Conservation (phyloP, 1,284 basidiomycete genomes). For the Bondarzewia mesenterica region DNA sequence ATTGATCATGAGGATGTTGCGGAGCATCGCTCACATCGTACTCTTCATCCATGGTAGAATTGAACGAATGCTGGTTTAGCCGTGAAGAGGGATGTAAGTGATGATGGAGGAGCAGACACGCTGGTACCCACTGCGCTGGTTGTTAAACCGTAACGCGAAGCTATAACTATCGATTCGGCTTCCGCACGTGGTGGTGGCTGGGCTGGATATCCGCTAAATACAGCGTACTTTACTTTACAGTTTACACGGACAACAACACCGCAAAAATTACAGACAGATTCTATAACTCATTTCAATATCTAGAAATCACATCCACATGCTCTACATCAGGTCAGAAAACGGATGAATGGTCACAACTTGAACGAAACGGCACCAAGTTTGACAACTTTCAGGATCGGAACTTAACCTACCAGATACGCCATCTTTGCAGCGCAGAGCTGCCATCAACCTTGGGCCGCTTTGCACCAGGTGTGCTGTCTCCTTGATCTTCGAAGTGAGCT, state of each 20-base stretch:
- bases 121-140: not conserved
- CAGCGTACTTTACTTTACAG: no score
- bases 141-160: not conserved
- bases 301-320: no score
- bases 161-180: constrained; percentile 9
- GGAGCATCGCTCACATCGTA: constrained; percentile 56
- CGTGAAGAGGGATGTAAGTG: constrained; percentile 7
- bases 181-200: constrained; percentile 8
- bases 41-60: constrained; percentile 74
- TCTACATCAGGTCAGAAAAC: no score
- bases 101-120: constrained; percentile 8
- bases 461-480: no score
- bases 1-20: not conserved
- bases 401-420: no score
- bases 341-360: no score
- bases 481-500: no score
- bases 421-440: no score
- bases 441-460: no score
- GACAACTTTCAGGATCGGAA: no score
- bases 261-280: not conserved
- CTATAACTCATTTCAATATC: not conserved
- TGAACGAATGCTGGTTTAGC: not conserved
- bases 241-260: no score
- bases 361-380: no score
- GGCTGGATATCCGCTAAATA: not conserved